Conservation (phyloP, 108 stramenopile genomes). For the Nitzschia sp. region DNA sequence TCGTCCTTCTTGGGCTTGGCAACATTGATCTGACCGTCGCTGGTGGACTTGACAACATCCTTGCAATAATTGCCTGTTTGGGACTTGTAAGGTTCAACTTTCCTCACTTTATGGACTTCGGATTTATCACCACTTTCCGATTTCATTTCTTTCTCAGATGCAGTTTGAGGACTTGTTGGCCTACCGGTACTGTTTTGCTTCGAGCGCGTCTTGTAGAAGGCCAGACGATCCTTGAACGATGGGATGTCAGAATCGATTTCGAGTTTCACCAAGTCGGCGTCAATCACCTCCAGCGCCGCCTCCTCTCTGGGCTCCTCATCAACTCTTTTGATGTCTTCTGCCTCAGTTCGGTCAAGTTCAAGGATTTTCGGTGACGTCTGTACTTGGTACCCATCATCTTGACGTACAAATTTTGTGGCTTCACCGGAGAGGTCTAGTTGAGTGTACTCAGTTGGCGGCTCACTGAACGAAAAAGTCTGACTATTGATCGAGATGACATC, state of each 20-base stretch:
- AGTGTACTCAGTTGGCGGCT: conserved; percentile 1
- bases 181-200: background rate
- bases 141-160: background rate
- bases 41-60: no score
- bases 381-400: no score
- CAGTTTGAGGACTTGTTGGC: no score
- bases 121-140: background rate
- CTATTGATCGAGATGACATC: background rate
- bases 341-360: background rate
- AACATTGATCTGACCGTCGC: no score
- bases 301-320: no score
- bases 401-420: background rate
- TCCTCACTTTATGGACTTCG: background rate
- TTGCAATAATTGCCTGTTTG: no score
- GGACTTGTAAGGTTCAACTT: no score
- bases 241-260: background rate
- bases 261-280: no score
- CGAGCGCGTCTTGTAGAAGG: background rate
- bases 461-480: background rate
- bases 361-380: no score
- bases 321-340: background rate
- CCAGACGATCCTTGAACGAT: background rate
- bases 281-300: no score
- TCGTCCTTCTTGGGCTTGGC: no score
- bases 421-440: background rate